phyloP scores from a whole-genome alignment of 2,329 filamentous ascomycete genomes.

The Fusarium sp. region DNA sequence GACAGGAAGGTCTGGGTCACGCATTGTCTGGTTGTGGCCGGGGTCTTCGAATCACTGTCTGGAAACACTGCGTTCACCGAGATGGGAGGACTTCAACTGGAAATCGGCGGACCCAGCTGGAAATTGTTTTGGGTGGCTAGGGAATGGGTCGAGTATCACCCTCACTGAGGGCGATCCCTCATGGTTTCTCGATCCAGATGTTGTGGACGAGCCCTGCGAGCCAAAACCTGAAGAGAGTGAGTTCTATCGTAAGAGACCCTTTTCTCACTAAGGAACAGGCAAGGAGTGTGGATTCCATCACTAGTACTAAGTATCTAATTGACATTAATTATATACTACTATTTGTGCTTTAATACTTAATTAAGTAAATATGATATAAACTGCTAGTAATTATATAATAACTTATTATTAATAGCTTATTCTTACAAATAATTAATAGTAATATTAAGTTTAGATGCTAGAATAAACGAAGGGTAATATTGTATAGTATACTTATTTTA shows the following conservation, averaged over 20 bases:
- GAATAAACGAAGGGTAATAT: too few species aligned
- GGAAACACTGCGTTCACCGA: constrained; percentile 12
- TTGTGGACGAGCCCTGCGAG: constrained; percentile 14
- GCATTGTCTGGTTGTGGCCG: constrained; percentile 23
- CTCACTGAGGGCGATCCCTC: constrained; percentile 21
- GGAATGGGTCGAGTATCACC: constrained; percentile 18
- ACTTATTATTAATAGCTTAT: too few species aligned
- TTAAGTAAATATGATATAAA: too few species aligned
- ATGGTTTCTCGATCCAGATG: constrained; percentile 22
- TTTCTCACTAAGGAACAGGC: constrained; percentile 6
- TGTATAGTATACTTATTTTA: too few species aligned
- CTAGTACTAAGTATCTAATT: too few species aligned
- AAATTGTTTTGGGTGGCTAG: constrained; percentile 22
- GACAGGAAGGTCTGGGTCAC: background rate
- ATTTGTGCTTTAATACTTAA: too few species aligned
- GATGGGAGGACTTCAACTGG: constrained; percentile 26
- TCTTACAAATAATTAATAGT: too few species aligned
- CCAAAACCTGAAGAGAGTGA: constrained; percentile 13
- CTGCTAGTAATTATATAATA: too few species aligned
- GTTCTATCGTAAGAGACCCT: constrained; percentile 10
- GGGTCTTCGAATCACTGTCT: constrained; percentile 18
- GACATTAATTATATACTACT: too few species aligned
- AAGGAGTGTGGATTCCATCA: too few species aligned
- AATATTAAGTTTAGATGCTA: too few species aligned
- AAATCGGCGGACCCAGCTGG: constrained; percentile 4